These are phyloP conservation scores for Phytophthora sojae DNA, from an alignment of 352 stramenopile genomes.

Conservation along the genomic window DNA sequence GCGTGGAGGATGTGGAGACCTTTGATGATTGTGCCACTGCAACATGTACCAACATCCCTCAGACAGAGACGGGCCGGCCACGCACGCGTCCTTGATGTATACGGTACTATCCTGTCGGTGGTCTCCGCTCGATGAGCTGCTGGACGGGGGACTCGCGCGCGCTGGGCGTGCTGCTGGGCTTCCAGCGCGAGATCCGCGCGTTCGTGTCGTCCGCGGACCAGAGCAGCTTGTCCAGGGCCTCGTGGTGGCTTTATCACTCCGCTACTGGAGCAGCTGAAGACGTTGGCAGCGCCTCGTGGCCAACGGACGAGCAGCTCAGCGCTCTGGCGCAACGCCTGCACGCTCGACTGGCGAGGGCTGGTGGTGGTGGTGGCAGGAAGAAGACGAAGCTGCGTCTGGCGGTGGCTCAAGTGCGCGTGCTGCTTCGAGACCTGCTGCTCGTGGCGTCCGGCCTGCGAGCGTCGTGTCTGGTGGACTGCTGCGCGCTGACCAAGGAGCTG, in stretches of 20 bases:
- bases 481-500: constrained; percentile 34
- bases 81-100: constrained; percentile 24
- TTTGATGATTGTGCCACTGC: constrained; percentile 11
- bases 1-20: constrained; percentile 4
- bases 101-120: constrained; percentile 22
- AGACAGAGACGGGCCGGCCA: constrained; percentile 22
- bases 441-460: constrained; percentile 45
- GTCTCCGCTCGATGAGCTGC: constrained; percentile 24
- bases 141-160: constrained; percentile 21
- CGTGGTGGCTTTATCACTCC: constrained; percentile 30
- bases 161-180: constrained; percentile 35
- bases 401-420: constrained; percentile 32
- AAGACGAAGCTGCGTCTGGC: constrained; percentile 18
- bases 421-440: constrained; percentile 49
- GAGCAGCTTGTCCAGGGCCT: constrained; percentile 15
- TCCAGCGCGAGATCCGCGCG: constrained; percentile 28
- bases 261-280: neutral
- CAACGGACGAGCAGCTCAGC: constrained; percentile 15
- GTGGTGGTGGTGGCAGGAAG: constrained; percentile 9
- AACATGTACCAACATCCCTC: neutral
- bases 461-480: constrained; percentile 58
- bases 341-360: constrained; percentile 15
- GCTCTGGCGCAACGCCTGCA: constrained; percentile 24
- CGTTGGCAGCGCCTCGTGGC: constrained; percentile 7
- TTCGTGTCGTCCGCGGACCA: constrained; percentile 20